Base-by-base conservation (phyloP, 371 early-diverging fungal genomes). In the Apophysomyces elegans region DNA sequence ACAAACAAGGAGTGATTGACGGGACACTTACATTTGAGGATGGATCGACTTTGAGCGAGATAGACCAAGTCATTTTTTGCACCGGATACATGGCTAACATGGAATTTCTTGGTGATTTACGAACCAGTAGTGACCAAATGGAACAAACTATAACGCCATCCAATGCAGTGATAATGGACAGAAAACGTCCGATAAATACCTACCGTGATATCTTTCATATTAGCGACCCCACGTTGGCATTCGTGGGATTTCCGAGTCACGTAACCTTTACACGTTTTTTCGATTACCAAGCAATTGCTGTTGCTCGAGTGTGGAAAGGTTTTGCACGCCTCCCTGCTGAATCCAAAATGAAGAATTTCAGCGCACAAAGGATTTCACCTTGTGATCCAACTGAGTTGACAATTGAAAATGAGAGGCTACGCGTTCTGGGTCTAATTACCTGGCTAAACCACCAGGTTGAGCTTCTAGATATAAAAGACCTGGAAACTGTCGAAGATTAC, bases 41-140 rank as follows among this genome's bases (percentile, higher is more conserved):
- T 65, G 87, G 83, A 14, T 77, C 83, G 2, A 68, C 61, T 0
- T 16, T 85, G 4, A 74, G 78, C 4, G 68, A 82, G 21, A 74
- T 90, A 26, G 91, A 92, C 60, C 64, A 65, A 5, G 81, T 92
- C 8, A 73, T 90, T 32, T 88, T 84, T 46, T 88, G 88, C 61
- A 92, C 91, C 1, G 92, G 92, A 0, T 90, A 84, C 66, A 64
- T 72, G 7, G 77, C 77, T 64, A 75, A 82, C n/a, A 72, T 81
- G 46, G 75, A 77, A 0, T 86, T 83, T 61, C 67, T 91, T 54
- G 83, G 84, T n/a, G 67, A 71, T 8, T 50, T 71, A 1, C 59
- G 62, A 9, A 21, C 54, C 1, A 18, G 61, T 37, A 36, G 43
- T 8, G 56, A 59, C 7, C 41, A 59, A 7, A 46, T 16, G 9